Evolutionary conservation across 2,329 filamentous ascomycete genomes (phyloP), one percentile per base, ranked within the genome.

Genomic region (Leptosphaerulina australis): DNA sequence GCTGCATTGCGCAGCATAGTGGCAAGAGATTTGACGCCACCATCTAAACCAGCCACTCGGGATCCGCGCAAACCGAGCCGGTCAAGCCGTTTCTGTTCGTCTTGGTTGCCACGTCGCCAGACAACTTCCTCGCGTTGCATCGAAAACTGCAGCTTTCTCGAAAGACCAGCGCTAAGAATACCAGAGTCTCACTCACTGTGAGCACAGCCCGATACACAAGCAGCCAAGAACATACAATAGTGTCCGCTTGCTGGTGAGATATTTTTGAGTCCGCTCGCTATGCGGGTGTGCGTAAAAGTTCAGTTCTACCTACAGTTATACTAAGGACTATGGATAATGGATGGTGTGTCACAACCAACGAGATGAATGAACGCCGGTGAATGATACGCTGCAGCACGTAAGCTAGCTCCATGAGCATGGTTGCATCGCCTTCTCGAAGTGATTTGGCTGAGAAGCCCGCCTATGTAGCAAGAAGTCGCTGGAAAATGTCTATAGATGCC

Each of bases 401-500:
- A 55, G 24, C 53, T 44, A 53, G 53, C 30, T 50, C 52, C 50
- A 26, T 45, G 35, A 48, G 43, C 34, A 25, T 26, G 30, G 41
- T 35, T 46, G 21, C 25, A 44, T 50, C 8, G 49, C 44, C 58
- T 49, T 40, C 29, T 31, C 44, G 15, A 40, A 36, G 9, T 5
- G 12, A n/a, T 9, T 17, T 43, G 44, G 43, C 28, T 29, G 30
- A 53, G 33, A 43, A 39, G 44, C 36, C 48, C 43, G 36, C 44
- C 43, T 47, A 48, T 43, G 26, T 46, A 37, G 34, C 44, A 51
- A 44, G 28, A 47, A 43, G 47, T 54, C 52, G 55, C 57, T 58
- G 62, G 39, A 61, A 64, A 62, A 63, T 62, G 63, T 70, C 66
- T 70, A 70, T 68, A 66, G 50, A 68, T 70, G 65, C 64, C 64